Evolutionary conservation across 306 rosid genomes (phyloP).

Genomic region (Vigna angularis): DNA sequence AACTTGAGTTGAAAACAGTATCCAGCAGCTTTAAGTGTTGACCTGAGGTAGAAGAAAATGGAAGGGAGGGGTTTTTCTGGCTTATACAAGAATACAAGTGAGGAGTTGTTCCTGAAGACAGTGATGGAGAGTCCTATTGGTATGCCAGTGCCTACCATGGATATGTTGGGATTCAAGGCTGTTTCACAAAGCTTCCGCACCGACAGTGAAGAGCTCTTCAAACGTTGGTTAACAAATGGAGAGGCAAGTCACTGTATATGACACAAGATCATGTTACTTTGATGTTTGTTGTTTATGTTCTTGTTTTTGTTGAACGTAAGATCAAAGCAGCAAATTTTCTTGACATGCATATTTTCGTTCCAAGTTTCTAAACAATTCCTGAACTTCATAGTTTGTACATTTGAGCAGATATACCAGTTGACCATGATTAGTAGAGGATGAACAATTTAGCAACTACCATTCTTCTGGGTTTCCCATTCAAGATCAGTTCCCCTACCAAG

Average conservation of each 20-base stretch:
- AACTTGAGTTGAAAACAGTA: conserved; percentile 37
- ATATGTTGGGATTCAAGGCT: conserved; percentile 79
- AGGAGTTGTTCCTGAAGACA: conserved; percentile 79
- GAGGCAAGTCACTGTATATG: conserved; percentile 74
- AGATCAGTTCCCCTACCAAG: conserved; percentile 7
- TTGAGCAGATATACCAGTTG: conserved; percentile 7
- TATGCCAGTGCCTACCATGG: conserved; percentile 73
- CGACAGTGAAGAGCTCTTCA: conserved; percentile 94
- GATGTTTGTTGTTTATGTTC: conserved; percentile 35
- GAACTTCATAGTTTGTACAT: conserved; percentile 3
- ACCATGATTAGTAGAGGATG: conserved; percentile 10
- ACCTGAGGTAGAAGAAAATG: conserved; percentile 51
- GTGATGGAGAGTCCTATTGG: conserved; percentile 81
- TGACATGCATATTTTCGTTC: conserved; percentile 28
- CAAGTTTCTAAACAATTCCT: conserved; percentile 23
- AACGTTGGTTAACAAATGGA: conserved; percentile 93
- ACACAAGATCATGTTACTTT: conserved; percentile 16
- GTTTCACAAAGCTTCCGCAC: conserved; percentile 76
- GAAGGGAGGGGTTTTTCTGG: conserved; percentile 88
- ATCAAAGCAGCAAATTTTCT: conserved; percentile 28
- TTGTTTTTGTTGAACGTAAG: conserved; percentile 17
- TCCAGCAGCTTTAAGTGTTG: conserved; percentile 32
- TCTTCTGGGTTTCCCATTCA: background rate
- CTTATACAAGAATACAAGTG: conserved; percentile 81
- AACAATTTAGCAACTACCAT: conserved; percentile 9